A percentile compares a stretch with the other conserved stretches of the same genome.
phyloP scores from a whole-genome alignment of 2,329 filamentous ascomycete genomes.

The Curvularia eragrostidis region DNA sequence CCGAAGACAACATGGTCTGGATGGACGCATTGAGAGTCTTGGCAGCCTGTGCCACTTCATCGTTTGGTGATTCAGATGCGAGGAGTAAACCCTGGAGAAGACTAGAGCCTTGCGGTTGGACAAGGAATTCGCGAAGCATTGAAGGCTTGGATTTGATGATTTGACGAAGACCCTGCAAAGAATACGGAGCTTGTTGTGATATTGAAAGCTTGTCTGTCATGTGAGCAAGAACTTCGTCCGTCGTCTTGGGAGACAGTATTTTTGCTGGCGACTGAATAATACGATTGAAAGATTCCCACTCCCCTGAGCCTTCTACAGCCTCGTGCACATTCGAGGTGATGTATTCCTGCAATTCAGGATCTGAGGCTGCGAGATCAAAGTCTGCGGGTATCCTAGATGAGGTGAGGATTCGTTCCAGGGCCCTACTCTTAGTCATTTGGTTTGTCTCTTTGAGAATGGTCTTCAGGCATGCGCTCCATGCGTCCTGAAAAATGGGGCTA shows the following conservation, averaged over 20 bases:
- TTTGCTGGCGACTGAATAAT: slow-evolving; percentile 44
- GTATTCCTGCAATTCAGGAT: slow-evolving; percentile 48
- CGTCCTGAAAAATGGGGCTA: slow-evolving; percentile 36
- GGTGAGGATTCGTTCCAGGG: slow-evolving; percentile 44
- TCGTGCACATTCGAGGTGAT: slow-evolving; percentile 39
- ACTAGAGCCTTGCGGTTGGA: slow-evolving; percentile 55
- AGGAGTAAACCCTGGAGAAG: slow-evolving; percentile 61
- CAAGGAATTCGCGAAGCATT: slow-evolving; percentile 53
- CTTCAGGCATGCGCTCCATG: slow-evolving; percentile 44
- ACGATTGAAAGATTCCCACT: slow-evolving; percentile 49
- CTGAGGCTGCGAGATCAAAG: slow-evolving; percentile 45
- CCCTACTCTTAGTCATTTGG: slow-evolving; percentile 36
- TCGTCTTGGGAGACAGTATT: slow-evolving; percentile 46
- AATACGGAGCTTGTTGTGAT: slow-evolving; percentile 40
- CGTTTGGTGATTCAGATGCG: slow-evolving; percentile 61
- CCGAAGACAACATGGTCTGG: slow-evolving; percentile 47
- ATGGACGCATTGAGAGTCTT: slow-evolving; percentile 48
- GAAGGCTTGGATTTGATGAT: slow-evolving; percentile 51
- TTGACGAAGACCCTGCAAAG: slow-evolving; percentile 56
- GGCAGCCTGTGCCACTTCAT: slow-evolving; percentile 58
- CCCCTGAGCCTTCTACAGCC: slow-evolving; percentile 40
- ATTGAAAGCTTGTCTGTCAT: slow-evolving; percentile 51
- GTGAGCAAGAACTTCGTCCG: slow-evolving; percentile 47
- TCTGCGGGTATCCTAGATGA: slow-evolving; percentile 45
- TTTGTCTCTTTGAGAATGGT: slow-evolving; percentile 35